These are phyloP conservation scores for Pharnaceum exiguum DNA, from an alignment of 148 eudicot genomes.

Conservation along the genomic window DNA sequence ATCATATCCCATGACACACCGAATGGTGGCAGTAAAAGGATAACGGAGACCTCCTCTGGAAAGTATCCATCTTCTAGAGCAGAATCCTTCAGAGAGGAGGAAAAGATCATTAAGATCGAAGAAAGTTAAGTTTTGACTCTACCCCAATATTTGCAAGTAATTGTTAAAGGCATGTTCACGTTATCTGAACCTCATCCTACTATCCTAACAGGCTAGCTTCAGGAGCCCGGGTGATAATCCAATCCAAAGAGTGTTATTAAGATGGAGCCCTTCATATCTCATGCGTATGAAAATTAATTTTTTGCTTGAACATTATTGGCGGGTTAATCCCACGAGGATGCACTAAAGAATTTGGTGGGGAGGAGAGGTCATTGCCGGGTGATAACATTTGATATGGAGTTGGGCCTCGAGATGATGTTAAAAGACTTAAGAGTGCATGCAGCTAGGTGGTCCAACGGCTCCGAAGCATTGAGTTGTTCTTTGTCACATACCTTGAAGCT, in stretches of 20 bases:
- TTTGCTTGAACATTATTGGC: background rate
- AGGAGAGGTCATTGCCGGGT: background rate
- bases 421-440: slow-evolving; percentile 7
- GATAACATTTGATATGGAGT: slow-evolving; percentile 1
- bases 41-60: slow-evolving; percentile 39
- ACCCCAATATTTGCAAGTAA: slow-evolving; percentile 1
- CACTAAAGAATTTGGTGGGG: background rate
- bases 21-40: slow-evolving; percentile 57
- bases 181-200: slow-evolving; percentile 29
- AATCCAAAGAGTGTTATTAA: slow-evolving; percentile 50
- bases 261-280: background rate
- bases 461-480: slow-evolving; percentile 7
- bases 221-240: slow-evolving; percentile 90
- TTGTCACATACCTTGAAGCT: slow-evolving; percentile 4
- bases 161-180: slow-evolving; percentile 1
- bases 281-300: background rate
- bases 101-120: slow-evolving; percentile 67
- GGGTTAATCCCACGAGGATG: background rate
- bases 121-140: slow-evolving; percentile 71
- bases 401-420: background rate
- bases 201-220: slow-evolving; percentile 85
- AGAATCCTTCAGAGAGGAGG: slow-evolving; percentile 45
- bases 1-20: slow-evolving; percentile 35
- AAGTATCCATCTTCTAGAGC: slow-evolving; percentile 30
- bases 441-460: slow-evolving; percentile 18